These are phyloP conservation scores for Diddensiella santjacobensis DNA, from an alignment of 805 yeast species.

Conservation along the genomic window DNA sequence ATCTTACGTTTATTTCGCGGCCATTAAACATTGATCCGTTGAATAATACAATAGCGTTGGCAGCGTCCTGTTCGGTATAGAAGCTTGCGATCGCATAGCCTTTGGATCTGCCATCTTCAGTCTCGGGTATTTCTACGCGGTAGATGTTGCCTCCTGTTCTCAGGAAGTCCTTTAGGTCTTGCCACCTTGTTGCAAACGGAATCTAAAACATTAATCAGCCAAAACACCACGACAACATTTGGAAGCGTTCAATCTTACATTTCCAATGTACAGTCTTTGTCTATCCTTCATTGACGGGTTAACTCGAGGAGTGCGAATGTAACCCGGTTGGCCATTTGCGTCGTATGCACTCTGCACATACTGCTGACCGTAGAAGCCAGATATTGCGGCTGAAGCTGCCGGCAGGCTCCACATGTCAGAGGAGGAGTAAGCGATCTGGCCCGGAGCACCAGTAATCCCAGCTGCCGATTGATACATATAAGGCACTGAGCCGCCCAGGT, in stretches of 20 bases:
- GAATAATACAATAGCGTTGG: constrained; percentile 45
- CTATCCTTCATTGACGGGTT: constrained; percentile 17
- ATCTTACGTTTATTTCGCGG: constrained; percentile 56
- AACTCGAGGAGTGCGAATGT: background rate
- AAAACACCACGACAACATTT: too few species aligned
- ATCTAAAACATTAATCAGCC: constrained; percentile 13
- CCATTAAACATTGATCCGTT: constrained; percentile 57
- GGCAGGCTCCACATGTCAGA: background rate
- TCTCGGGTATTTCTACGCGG: constrained; percentile 40
- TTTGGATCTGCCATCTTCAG: constrained; percentile 40
- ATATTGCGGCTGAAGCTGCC: background rate
- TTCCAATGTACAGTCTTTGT: constrained; percentile 35
- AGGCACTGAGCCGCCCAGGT: background rate
- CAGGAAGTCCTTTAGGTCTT: constrained; percentile 30
- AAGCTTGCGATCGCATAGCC: constrained; percentile 67
- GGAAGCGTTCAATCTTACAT: too few species aligned
- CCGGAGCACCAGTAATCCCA: background rate
- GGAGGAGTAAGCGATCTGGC: background rate
- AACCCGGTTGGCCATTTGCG: background rate
- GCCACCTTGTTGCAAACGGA: constrained; percentile 32
- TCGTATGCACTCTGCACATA: background rate
- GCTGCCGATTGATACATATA: background rate
- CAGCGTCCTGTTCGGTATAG: constrained; percentile 44
- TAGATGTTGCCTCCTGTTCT: constrained; percentile 26
- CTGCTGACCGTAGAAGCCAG: background rate